These are phyloP conservation scores for Adansonia digitata DNA, from an alignment of 345 rosid species.

Conservation along the genomic window DNA sequence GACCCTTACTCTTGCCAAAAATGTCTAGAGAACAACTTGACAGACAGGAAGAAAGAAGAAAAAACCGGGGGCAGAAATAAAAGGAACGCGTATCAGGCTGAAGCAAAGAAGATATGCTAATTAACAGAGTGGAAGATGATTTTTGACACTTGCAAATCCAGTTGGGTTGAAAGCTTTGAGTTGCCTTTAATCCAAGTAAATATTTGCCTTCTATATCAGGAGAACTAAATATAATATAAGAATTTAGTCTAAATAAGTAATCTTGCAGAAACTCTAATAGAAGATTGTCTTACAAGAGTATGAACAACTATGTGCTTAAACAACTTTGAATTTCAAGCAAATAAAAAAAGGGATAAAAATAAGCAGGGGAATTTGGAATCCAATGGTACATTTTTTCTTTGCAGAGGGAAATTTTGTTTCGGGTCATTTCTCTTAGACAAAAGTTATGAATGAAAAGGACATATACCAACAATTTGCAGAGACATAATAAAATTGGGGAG, in stretches of 20 bases:
- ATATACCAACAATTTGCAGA: not conserved
- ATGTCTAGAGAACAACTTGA: not conserved
- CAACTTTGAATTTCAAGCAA: not conserved
- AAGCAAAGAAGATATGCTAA: not conserved
- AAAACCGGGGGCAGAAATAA: not conserved
- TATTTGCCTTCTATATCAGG: no score
- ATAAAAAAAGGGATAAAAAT: not conserved
- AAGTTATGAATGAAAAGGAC: not conserved
- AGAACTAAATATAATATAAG: not conserved
- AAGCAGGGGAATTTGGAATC: not conserved
- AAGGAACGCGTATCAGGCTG: no score
- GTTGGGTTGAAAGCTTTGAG: no score
- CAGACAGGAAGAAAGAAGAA: not conserved
- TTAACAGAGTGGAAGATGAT: not conserved
- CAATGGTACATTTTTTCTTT: not conserved
- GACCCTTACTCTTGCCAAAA: not conserved
- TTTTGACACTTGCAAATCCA: not conserved
- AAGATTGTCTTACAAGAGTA: not conserved
- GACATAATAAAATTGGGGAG: constrained; percentile 1
- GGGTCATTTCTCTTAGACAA: not conserved
- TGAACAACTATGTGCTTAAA: not conserved
- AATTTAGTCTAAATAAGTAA: not conserved
- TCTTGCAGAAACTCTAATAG: not conserved
- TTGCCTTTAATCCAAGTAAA: no score
- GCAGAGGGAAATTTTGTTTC: not conserved